These are phyloP conservation scores for Phytopythium ostracodes DNA, from an alignment of 352 stramenopile genomes.

Conservation along the genomic window DNA sequence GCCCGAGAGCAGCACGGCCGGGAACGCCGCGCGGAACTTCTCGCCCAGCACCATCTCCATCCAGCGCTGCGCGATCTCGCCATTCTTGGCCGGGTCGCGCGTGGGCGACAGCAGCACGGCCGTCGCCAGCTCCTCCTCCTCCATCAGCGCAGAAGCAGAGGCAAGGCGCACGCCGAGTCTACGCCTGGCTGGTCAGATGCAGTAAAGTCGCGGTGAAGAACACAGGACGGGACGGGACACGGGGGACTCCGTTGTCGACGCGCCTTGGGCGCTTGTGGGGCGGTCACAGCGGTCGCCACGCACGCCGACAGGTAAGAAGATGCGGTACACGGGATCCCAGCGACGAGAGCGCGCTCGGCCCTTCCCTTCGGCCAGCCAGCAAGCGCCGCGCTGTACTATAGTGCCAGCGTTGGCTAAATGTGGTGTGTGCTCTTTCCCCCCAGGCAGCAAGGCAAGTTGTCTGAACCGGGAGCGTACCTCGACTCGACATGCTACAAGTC, in stretches of 20 bases:
- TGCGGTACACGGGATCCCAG: not conserved
- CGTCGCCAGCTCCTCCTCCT: slow-evolving; percentile 25
- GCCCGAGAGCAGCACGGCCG: slow-evolving; percentile 53
- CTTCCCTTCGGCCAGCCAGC: not conserved
- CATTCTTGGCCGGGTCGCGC: slow-evolving; percentile 35
- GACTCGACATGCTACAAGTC: not conserved
- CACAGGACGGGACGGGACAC: not conserved
- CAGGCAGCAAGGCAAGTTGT: not conserved
- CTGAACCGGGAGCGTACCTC: not conserved
- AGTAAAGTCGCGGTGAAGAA: too few relatives aligned
- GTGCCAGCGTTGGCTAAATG: not conserved
- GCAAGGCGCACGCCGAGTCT: too few relatives aligned
- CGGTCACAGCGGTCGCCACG: not conserved
- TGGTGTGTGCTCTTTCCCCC: not conserved
- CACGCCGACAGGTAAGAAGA: not conserved
- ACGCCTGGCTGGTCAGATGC: too few relatives aligned
- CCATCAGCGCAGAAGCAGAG: not conserved
- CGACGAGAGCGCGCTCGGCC: not conserved
- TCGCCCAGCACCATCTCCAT: slow-evolving; percentile 88
- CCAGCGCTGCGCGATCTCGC: slow-evolving; percentile 77
- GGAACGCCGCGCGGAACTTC: slow-evolving; percentile 52
- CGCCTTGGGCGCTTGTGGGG: not conserved
- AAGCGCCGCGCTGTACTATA: not conserved
- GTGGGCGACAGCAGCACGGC: slow-evolving; percentile 33
- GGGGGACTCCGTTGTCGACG: not conserved